Conservation (phyloP, 371 early-diverging fungal species). For the Umbelopsis sp. region DNA sequence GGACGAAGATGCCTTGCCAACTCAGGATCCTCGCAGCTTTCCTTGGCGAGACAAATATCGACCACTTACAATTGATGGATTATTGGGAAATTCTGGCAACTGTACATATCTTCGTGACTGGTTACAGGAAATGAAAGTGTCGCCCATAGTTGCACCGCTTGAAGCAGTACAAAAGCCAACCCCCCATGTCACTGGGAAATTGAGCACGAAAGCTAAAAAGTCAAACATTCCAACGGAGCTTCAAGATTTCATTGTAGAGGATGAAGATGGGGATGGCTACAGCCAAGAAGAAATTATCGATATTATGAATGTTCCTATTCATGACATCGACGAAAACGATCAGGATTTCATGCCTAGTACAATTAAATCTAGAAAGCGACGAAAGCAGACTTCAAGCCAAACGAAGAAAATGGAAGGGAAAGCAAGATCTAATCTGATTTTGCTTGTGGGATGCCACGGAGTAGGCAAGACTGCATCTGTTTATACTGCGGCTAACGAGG, state of each 20-base stretch:
- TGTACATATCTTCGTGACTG: conserved; percentile 38
- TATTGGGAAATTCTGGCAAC: conserved; percentile 25
- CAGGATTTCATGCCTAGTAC: background rate
- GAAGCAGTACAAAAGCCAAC: background rate
- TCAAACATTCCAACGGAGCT: conserved; percentile 1
- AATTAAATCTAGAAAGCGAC: background rate
- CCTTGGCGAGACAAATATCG: conserved; percentile 43
- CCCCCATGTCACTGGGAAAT: background rate
- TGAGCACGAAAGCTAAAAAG: background rate
- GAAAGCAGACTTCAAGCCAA: conserved; percentile 1
- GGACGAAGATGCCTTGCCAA: conserved; percentile 4
- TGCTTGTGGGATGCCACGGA: conserved; percentile 75
- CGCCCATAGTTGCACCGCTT: conserved; percentile 17
- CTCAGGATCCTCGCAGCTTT: background rate
- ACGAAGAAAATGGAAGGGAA: conserved; percentile 22
- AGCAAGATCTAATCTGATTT: conserved; percentile 54
- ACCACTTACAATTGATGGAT: conserved; percentile 24
- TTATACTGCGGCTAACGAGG: conserved; percentile 72
- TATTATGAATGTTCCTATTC: background rate
- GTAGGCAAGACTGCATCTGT: conserved; percentile 81
- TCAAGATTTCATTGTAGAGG: conserved; percentile 6
- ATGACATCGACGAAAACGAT: conserved; percentile 4
- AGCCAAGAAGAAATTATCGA: background rate
- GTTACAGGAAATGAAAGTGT: conserved; percentile 44
- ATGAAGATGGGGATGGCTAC: background rate